A percentile compares a stretch with the other conserved stretches of the same genome.
These are phyloP conservation scores for Nicotiana obtusifolia DNA, from an alignment of 257 asterid genomes.

Conservation along the genomic window DNA sequence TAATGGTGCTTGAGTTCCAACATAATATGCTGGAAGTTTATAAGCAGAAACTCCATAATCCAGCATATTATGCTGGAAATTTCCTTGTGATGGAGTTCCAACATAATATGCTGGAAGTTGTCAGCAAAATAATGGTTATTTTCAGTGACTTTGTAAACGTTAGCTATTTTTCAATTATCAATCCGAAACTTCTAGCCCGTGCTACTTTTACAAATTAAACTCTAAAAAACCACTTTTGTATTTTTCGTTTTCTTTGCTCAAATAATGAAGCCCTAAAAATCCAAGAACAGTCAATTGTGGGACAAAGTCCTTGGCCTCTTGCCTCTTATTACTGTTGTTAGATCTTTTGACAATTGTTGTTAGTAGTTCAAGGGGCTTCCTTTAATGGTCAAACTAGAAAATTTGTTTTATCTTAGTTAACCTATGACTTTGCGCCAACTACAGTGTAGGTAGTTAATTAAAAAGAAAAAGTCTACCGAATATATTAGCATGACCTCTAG, in stretches of 20 bases:
- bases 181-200: no score
- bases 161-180: no score
- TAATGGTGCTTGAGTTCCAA: no score
- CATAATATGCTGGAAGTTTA: no score
- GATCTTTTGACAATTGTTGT: conserved; percentile 4
- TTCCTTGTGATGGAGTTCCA: no score
- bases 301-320: conserved; percentile 12
- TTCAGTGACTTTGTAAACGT: no score
- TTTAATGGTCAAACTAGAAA: conserved; percentile 3
- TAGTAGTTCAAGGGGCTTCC: conserved; percentile 15
- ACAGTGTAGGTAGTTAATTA: background rate
- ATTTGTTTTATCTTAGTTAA: background rate
- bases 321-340: conserved; percentile 9
- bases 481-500: background rate
- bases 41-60: no score
- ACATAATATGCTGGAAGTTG: no score
- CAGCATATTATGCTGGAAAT: no score
- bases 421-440: background rate
- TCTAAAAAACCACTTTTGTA: background rate
- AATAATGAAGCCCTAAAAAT: background rate
- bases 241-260: background rate
- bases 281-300: background rate
- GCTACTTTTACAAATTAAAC: no score
- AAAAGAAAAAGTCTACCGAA: background rate
- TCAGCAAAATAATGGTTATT: no score